phyloP scores from a whole-genome alignment of 2,329 filamentous ascomycete genomes.

The Botryosphaeria dothidea region DNA sequence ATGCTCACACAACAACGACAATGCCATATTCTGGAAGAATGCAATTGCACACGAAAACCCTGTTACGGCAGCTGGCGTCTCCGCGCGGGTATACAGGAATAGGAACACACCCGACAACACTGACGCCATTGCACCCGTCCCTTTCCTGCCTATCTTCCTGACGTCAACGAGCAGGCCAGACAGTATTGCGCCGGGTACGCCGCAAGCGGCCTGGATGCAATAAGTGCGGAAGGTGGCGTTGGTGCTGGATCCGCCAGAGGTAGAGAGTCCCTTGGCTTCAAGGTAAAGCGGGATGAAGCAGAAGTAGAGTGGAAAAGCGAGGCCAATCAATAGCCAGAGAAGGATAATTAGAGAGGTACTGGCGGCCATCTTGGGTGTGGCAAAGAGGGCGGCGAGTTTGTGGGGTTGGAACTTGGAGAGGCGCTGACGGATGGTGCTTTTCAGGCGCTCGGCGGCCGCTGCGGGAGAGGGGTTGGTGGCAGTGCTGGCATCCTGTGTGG shows the following conservation, averaged over 20 bases:
- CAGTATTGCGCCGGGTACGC: slow-evolving; percentile 49
- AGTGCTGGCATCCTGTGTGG: background rate
- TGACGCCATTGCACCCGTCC: slow-evolving; percentile 46
- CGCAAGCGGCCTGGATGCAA: slow-evolving; percentile 56
- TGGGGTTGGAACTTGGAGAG: slow-evolving; percentile 22
- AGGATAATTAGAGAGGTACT: slow-evolving; percentile 46
- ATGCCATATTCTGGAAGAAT: slow-evolving; percentile 61
- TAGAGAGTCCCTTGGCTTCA: slow-evolving; percentile 50
- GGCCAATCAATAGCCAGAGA: slow-evolving; percentile 40
- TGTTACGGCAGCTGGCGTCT: slow-evolving; percentile 59
- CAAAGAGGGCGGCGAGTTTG: slow-evolving; percentile 38
- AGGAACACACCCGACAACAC: slow-evolving; percentile 46
- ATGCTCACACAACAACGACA: slow-evolving; percentile 58
- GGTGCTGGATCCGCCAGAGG: slow-evolving; percentile 38
- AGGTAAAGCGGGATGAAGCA: slow-evolving; percentile 56
- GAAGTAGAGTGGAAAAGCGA: slow-evolving; percentile 52
- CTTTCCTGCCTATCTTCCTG: slow-evolving; percentile 42
- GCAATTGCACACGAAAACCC: slow-evolving; percentile 67
- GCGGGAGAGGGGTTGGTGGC: background rate
- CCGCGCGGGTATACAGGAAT: slow-evolving; percentile 49
- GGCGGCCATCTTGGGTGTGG: slow-evolving; percentile 39
- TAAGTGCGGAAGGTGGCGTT: slow-evolving; percentile 55
- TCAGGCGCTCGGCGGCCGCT: slow-evolving; percentile 26
- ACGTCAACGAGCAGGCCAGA: slow-evolving; percentile 43
- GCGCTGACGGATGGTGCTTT: slow-evolving; percentile 31